phyloP scores from a whole-genome alignment of 129 eudicot genomes.

The Deinandra increscens region DNA sequence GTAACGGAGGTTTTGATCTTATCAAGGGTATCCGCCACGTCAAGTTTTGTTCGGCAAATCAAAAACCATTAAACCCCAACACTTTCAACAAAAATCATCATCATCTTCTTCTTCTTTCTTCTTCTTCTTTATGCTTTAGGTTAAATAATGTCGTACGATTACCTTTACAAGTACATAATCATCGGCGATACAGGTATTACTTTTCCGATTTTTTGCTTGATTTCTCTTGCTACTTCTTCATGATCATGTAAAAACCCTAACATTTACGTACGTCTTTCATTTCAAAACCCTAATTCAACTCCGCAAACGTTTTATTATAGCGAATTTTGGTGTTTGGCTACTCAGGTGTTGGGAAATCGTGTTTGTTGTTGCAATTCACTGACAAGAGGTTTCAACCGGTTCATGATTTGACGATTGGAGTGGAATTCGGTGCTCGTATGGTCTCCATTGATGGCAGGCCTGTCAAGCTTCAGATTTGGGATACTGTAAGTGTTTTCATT shows the following conservation, averaged over 20 bases:
- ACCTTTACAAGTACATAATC: constrained; percentile 89
- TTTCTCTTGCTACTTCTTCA: neutral
- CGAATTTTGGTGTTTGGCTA: neutral
- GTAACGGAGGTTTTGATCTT: neutral
- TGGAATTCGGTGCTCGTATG: constrained; percentile 94
- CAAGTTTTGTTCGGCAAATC: constrained; percentile 14
- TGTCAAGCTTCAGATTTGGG: constrained; percentile 94
- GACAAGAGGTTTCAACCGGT: constrained; percentile 96
- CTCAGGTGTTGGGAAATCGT: constrained; percentile 86
- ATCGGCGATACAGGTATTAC: constrained; percentile 77
- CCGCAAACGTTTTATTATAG: neutral
- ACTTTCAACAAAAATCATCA: constrained; percentile 9
- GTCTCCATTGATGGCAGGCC: constrained; percentile 62
- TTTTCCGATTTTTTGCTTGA: neutral
- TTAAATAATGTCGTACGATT: constrained; percentile 76
- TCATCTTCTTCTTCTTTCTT: constrained; percentile 18
- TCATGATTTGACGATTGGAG: constrained; percentile 85
- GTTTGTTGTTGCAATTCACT: constrained; percentile 81
- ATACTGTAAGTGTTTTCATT: constrained; percentile 47
- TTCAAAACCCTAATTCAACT: neutral
- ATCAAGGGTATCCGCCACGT: constrained; percentile 18
- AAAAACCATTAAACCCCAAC: neutral
- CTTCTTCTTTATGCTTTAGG: constrained; percentile 7
- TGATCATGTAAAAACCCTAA: constrained; percentile 30
- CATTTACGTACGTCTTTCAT: neutral